These are phyloP conservation scores for Rubroboletus satanas DNA, from an alignment of 768 basidiomycete genomes.

Conservation along the genomic window DNA sequence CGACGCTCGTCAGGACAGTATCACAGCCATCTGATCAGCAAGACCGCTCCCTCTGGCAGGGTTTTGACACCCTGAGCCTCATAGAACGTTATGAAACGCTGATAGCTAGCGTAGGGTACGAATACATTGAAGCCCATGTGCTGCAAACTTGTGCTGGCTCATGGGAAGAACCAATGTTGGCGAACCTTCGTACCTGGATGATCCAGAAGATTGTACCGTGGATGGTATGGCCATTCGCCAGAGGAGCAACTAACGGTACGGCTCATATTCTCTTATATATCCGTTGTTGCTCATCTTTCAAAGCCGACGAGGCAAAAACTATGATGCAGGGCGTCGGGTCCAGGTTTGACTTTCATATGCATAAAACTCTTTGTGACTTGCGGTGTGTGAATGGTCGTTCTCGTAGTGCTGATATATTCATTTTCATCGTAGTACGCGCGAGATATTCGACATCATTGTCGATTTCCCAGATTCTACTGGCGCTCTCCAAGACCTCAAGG, in stretches of 20 bases:
- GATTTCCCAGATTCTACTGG: conserved; percentile 86
- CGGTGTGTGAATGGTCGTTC: conserved; percentile 47
- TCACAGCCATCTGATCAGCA: conserved; percentile 27
- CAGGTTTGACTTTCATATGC: conserved; percentile 88
- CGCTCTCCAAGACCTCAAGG: conserved; percentile 84
- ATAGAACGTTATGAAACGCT: conserved; percentile 81
- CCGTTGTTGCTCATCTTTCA: conserved; percentile 4
- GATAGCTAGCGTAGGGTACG: conserved; percentile 80
- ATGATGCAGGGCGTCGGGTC: conserved; percentile 77
- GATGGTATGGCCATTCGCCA: conserved; percentile 79
- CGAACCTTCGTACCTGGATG: conserved; percentile 71
- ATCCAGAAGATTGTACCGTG: conserved; percentile 74
- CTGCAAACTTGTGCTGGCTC: conserved; percentile 57
- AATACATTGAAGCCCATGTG: conserved; percentile 77
- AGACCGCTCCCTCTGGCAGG: conserved; percentile 45
- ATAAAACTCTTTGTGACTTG: conserved; percentile 85
- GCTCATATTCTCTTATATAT: conserved; percentile 16
- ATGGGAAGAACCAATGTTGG: conserved; percentile 67
- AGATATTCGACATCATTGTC: conserved; percentile 95
- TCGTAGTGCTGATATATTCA: background rate
- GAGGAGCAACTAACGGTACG: conserved; percentile 54
- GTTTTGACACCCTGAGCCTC: conserved; percentile 69
- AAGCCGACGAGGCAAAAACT: conserved; percentile 66
- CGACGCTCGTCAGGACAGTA: conserved; percentile 41
- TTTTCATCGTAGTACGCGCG: conserved; percentile 49